Evolutionary conservation across 805 yeast species (phyloP).

Genomic region (Blastobotrys parvus): DNA sequence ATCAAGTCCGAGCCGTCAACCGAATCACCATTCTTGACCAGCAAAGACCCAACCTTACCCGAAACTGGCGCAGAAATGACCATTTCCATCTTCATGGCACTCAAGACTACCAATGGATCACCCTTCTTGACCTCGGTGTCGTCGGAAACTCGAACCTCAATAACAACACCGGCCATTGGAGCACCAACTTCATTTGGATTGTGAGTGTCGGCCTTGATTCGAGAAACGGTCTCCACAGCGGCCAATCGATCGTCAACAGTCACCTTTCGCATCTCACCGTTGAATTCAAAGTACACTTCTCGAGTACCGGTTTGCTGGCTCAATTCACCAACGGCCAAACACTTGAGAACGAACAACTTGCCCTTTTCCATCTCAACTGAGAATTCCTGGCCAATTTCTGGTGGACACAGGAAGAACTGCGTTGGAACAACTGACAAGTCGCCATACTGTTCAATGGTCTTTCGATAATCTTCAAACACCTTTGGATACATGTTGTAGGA

Average conservation of each 20-base stretch:
- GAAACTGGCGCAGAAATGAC: conserved; percentile 85
- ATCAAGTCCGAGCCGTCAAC: conserved; percentile 92
- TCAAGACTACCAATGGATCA: conserved; percentile 83
- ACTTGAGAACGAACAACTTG: conserved; percentile 82
- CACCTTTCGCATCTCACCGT: conserved; percentile 97
- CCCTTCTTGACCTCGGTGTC: conserved; percentile 93
- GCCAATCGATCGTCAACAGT: conserved; percentile 82
- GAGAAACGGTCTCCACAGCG: conserved; percentile 72
- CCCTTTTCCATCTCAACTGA: conserved; percentile 89
- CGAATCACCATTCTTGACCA: conserved; percentile 83
- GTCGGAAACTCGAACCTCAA: conserved; percentile 84
- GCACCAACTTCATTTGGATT: conserved; percentile 93
- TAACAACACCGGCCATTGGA: conserved; percentile 98
- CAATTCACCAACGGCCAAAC: conserved; percentile 88
- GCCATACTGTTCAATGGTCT: conserved; percentile 69
- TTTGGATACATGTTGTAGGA: conserved; percentile 97
- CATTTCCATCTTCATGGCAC: conserved; percentile 99
- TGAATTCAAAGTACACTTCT: conserved; percentile 95
- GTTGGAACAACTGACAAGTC: conserved; percentile 94
- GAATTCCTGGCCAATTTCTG: conserved; percentile 81
- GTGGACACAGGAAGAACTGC: conserved; percentile 78
- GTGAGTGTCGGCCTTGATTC: conserved; percentile 84
- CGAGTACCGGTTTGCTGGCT: conserved; percentile 78
- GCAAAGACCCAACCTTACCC: conserved; percentile 73
- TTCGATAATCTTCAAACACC: conserved; percentile 84